Percentiles rank a stretch among this genome's conserved stretches.
These are phyloP conservation scores for Corrigiola litoralis DNA, from an alignment of 179 eudicot genomes.

Conservation along the genomic window DNA sequence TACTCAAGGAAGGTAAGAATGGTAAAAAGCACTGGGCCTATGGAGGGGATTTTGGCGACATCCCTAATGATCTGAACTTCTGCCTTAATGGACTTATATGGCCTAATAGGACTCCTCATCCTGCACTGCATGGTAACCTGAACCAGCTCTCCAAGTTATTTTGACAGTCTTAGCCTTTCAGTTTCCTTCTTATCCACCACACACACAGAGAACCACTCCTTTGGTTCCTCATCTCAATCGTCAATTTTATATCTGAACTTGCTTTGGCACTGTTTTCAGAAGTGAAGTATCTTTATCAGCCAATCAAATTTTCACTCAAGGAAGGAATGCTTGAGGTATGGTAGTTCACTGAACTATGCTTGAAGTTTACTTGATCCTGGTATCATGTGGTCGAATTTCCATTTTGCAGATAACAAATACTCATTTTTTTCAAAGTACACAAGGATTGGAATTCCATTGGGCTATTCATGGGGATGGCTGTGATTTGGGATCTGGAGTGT, in stretches of 20 bases:
- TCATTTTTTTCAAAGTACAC: slow-evolving; percentile 65
- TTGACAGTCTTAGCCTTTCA: not conserved
- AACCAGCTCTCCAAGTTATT: not conserved
- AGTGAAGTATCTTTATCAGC: slow-evolving; percentile 84
- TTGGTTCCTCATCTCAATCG: not conserved
- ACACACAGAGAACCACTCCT: too few species aligned
- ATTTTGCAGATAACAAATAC: slow-evolving; percentile 65
- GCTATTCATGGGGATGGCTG: slow-evolving; percentile 69
- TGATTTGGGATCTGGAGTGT: slow-evolving; percentile 66
- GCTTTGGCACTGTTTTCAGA: slow-evolving; percentile 43
- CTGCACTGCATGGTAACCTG: slow-evolving; percentile 74
- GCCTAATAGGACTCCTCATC: slow-evolving; percentile 97
- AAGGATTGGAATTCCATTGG: slow-evolving; percentile 71
- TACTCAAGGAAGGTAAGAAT: slow-evolving; percentile 68
- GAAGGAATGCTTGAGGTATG: slow-evolving; percentile 71
- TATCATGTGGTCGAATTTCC: slow-evolving; percentile 2
- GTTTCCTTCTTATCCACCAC: too few species aligned
- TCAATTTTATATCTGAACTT: not conserved
- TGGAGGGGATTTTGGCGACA: slow-evolving; percentile 97
- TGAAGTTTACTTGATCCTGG: not conserved
- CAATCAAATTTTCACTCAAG: slow-evolving; percentile 65
- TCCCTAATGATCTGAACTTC: slow-evolving; percentile 88
- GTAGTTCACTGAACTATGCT: not conserved
- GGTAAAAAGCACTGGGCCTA: slow-evolving; percentile 89
- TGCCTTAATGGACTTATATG: slow-evolving; percentile 85